Percentiles rank a stretch among this genome's conserved stretches.
These are phyloP conservation scores for Suhomyces sp. DNA, from an alignment of 805 yeast genomes.

Conservation along the genomic window DNA sequence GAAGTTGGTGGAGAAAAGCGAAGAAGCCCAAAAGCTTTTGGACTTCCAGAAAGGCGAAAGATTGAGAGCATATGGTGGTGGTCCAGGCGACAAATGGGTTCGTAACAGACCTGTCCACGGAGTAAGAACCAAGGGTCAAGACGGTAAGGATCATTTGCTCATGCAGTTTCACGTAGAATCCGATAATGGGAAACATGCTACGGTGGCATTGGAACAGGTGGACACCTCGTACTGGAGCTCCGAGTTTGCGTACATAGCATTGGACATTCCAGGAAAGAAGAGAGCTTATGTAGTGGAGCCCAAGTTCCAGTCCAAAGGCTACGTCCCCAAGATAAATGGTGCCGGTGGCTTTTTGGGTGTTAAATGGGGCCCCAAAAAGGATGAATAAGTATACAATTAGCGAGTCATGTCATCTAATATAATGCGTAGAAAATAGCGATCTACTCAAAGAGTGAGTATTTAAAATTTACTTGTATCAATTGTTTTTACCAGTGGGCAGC, in stretches of 20 bases:
- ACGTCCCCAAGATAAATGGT: slow-evolving; percentile 35
- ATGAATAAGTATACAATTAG: slow-evolving; percentile 15
- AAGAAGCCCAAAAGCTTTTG: slow-evolving; percentile 54
- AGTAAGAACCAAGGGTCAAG: slow-evolving; percentile 60
- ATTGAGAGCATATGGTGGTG: slow-evolving; percentile 81
- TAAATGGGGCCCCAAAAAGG: slow-evolving; percentile 80
- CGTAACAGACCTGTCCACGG: slow-evolving; percentile 83
- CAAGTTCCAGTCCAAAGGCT: slow-evolving; percentile 42
- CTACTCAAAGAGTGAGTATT: too few species aligned
- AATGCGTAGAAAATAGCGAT: neutral
- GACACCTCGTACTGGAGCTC: slow-evolving; percentile 65
- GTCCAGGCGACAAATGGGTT: slow-evolving; percentile 72
- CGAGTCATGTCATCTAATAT: slow-evolving; percentile 1
- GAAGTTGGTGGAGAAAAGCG: slow-evolving; percentile 66
- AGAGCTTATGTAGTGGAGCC: slow-evolving; percentile 72
- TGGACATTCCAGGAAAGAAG: slow-evolving; percentile 70
- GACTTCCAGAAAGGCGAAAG: slow-evolving; percentile 54
- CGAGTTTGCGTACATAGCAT: slow-evolving; percentile 66
- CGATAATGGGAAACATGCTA: slow-evolving; percentile 54
- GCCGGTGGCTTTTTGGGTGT: slow-evolving; percentile 71
- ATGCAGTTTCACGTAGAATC: slow-evolving; percentile 89
- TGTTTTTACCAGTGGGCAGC: neutral
- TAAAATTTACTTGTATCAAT: neutral
- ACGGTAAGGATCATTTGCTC: slow-evolving; percentile 75
- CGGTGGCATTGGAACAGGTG: slow-evolving; percentile 77